Percentiles rank a stretch among this genome's conserved stretches.
These are phyloP conservation scores for Sugiyamaella castrensis DNA, from an alignment of 1,139 yeast genomes.

Conservation along the genomic window DNA sequence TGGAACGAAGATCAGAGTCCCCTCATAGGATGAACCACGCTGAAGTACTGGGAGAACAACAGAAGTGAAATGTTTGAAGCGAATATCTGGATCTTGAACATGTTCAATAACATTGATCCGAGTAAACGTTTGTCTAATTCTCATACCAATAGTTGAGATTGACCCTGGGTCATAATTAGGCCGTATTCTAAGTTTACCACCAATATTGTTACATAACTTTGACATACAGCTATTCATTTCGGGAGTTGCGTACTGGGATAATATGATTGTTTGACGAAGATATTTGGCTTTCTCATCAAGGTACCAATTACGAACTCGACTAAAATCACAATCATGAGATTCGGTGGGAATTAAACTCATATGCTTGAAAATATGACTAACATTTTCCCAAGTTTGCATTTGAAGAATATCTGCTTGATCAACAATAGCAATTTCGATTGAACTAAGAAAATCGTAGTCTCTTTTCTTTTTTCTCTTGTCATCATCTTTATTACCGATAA, in stretches of 20 bases:
- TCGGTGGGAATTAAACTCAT: slow-evolving; percentile 75
- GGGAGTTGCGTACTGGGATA: slow-evolving; percentile 75
- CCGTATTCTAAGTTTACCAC: slow-evolving; percentile 54
- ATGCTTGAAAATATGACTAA: slow-evolving; percentile 61
- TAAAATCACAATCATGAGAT: slow-evolving; percentile 82
- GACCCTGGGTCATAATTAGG: slow-evolving; percentile 19
- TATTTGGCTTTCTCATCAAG: slow-evolving; percentile 76
- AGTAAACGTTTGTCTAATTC: slow-evolving; percentile 69
- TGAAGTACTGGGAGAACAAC: slow-evolving; percentile 67
- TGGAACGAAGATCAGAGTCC: slow-evolving; percentile 77
- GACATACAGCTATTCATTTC: slow-evolving; percentile 66
- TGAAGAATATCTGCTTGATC: slow-evolving; percentile 86
- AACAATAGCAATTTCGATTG: slow-evolving; percentile 74
- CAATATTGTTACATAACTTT: slow-evolving; percentile 57
- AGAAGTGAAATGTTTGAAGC: slow-evolving; percentile 78
- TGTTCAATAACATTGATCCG: slow-evolving; percentile 39
- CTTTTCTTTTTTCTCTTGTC: slow-evolving; percentile 35
- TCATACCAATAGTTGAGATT: slow-evolving; percentile 46
- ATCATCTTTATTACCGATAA: slow-evolving; percentile 52
- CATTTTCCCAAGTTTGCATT: slow-evolving; percentile 93
- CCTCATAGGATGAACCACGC: slow-evolving; percentile 59
- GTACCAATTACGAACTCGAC: slow-evolving; percentile 89
- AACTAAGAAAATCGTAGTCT: slow-evolving; percentile 71
- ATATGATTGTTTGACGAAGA: slow-evolving; percentile 74
- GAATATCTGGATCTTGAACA: slow-evolving; percentile 69